Evolutionary conservation across 441 rosid genomes (phyloP).

Genomic region (Flueggea neowawraea): DNA sequence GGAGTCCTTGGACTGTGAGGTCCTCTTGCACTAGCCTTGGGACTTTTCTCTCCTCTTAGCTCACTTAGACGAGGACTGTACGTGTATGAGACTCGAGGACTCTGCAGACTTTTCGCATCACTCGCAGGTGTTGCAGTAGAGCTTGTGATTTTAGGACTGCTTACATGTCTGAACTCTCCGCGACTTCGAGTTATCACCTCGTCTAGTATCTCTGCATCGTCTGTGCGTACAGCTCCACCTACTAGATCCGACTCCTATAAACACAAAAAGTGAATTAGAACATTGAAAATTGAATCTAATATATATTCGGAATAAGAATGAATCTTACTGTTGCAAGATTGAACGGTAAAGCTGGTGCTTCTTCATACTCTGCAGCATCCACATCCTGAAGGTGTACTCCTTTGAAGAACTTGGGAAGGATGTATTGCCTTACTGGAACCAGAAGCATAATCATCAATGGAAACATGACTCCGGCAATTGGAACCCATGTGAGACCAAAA

Average conservation of each 20-base stretch:
- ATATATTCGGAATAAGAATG: neutral
- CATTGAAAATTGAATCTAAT: neutral
- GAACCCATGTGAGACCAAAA: constrained; percentile 79
- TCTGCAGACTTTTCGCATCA: constrained; percentile 35
- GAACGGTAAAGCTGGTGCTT: constrained; percentile 51
- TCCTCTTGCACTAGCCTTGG: constrained; percentile 34
- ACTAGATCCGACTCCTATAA: constrained; percentile 70
- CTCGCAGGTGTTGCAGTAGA: constrained; percentile 59
- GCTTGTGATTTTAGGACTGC: constrained; percentile 79
- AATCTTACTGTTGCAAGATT: constrained; percentile 46
- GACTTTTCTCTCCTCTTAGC: constrained; percentile 56
- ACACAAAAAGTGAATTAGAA: neutral
- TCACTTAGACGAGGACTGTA: constrained; percentile 68
- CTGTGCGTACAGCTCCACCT: constrained; percentile 56
- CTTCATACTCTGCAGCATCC: constrained; percentile 80
- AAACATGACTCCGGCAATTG: constrained; percentile 73
- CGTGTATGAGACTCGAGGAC: constrained; percentile 38
- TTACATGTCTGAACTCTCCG: constrained; percentile 79
- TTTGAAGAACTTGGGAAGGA: constrained; percentile 64
- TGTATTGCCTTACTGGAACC: constrained; percentile 65
- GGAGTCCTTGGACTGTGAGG: constrained; percentile 42
- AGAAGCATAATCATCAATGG: constrained; percentile 75
- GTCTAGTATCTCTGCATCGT: constrained; percentile 75
- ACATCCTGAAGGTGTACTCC: constrained; percentile 67
- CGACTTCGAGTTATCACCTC: constrained; percentile 85